These are phyloP conservation scores for Solanum chmielewskii DNA, from an alignment of 257 asterid genomes.

Conservation along the genomic window DNA sequence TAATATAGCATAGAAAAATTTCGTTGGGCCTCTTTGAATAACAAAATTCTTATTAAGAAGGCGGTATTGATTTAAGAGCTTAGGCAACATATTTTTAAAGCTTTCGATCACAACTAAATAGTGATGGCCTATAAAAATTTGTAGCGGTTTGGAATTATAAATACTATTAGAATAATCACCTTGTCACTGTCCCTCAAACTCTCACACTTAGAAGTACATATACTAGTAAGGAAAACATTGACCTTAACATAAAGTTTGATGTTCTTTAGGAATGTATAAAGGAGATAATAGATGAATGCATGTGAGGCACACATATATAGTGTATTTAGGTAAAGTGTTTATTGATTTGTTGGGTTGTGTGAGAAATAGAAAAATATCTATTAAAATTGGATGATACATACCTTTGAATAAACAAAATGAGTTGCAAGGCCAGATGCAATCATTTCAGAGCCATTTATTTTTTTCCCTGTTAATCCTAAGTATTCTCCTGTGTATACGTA, in stretches of 20 bases:
- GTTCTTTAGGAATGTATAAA: no score
- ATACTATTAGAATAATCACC: neutral
- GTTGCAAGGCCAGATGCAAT: slow-evolving; percentile 22
- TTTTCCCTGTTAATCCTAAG: slow-evolving; percentile 10
- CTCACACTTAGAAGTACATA: neutral
- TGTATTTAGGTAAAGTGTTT: no score
- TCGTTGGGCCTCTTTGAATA: neutral
- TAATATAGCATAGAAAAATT: neutral
- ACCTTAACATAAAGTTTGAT: neutral
- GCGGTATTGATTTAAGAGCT: neutral
- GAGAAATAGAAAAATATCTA: no score
- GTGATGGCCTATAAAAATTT: neutral
- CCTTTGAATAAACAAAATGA: slow-evolving; percentile 21
- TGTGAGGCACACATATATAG: no score
- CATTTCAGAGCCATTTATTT: slow-evolving; percentile 14
- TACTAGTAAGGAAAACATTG: neutral
- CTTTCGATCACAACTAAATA: neutral
- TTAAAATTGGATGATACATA: neutral
- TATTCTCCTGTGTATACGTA: slow-evolving; percentile 5
- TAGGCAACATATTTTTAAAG: neutral
- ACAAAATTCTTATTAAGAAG: neutral
- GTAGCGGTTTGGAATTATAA: neutral
- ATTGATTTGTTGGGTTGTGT: no score
- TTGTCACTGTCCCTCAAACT: neutral
- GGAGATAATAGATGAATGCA: no score